Base-by-base conservation (phyloP, 345 rosid genomes). In the Pistacia vera region DNA sequence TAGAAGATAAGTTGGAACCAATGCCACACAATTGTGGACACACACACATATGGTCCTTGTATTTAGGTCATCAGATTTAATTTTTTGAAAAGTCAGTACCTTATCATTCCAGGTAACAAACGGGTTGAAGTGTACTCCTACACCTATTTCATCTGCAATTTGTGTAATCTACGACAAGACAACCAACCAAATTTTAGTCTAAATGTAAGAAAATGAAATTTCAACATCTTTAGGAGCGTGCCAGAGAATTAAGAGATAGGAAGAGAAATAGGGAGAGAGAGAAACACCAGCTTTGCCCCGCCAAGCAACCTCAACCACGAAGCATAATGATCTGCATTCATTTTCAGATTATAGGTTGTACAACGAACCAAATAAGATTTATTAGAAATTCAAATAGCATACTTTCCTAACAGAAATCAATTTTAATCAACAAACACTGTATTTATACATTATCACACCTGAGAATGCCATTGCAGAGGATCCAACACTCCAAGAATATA, bases 401-500 rank as follows among this genome's bases (percentile, higher is more conserved):
- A 2, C 22, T 35, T 70, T 4, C n/a, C n/a, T 72, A 20, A 20
- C 4, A 9, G 14, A 44, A 41, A 35, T 3, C 14, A 25, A 48
- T 4, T 66, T 41, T 48, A 6, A 62, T 71, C 3, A 62, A 56
- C 8, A 69, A 69, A 17, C 2, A 16, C 33, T 55, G 25, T 11
- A 66, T 28, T 33, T 56, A 13, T 44, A 22, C 56, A 28, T 22
- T 62, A 59, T 18, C 74, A 75, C 65, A 93, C 99, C 90, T 92
- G 82, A 70, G 91, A 85, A 78, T 95, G 98, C 97, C 97, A 95
- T 77, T 89, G 82, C 81, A 78, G 54, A 25, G 98, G 94, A 84
- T 95, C 93, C 52, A 94, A 83, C 57, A 93, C 99, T 52, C 98
- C 99, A 67, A 95, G 82, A 65, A 92, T 83, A 81, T 83, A 95